Evolutionary conservation across 495 filamentous ascomycete genomes (phyloP).

Genomic region (Penicillium bovifimosum): DNA sequence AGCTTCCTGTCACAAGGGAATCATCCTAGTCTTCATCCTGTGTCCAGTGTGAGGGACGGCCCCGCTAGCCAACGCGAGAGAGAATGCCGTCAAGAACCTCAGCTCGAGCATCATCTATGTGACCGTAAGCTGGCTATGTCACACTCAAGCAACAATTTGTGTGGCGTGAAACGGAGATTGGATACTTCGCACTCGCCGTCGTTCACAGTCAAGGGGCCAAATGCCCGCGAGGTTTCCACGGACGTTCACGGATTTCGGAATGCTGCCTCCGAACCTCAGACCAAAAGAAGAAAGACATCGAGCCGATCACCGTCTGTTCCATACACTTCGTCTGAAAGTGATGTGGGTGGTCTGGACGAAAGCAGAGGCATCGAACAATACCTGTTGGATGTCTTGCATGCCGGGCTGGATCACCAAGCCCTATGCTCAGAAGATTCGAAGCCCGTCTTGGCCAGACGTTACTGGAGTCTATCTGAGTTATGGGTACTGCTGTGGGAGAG

Average conservation of each 20-base stretch:
- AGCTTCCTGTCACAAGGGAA: conserved; percentile 48
- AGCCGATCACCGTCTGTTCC: conserved; percentile 3
- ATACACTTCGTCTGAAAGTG: conserved; percentile 17
- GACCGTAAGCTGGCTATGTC: not conserved
- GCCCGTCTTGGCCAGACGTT: not conserved
- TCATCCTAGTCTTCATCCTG: not conserved
- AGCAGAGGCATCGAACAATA: conserved; percentile 9
- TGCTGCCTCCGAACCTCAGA: not conserved
- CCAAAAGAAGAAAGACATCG: not conserved
- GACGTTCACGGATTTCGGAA: not conserved
- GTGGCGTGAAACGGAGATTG: not conserved
- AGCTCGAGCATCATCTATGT: not conserved
- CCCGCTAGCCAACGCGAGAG: not conserved
- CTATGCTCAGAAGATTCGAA: not conserved
- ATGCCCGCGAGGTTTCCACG: not conserved
- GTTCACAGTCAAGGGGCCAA: not conserved
- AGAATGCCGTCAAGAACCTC: not conserved
- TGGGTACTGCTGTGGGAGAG: conserved; percentile 17
- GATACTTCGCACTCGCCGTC: not conserved
- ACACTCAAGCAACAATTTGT: not conserved
- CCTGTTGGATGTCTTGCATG: conserved; percentile 15
- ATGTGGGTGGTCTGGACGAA: not conserved
- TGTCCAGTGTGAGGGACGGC: not conserved
- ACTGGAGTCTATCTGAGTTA: conserved; percentile 26
- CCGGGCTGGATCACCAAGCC: conserved; percentile 4